These are phyloP conservation scores for Boletales sp. DNA, from an alignment of 768 basidiomycete genomes.

Conservation along the genomic window DNA sequence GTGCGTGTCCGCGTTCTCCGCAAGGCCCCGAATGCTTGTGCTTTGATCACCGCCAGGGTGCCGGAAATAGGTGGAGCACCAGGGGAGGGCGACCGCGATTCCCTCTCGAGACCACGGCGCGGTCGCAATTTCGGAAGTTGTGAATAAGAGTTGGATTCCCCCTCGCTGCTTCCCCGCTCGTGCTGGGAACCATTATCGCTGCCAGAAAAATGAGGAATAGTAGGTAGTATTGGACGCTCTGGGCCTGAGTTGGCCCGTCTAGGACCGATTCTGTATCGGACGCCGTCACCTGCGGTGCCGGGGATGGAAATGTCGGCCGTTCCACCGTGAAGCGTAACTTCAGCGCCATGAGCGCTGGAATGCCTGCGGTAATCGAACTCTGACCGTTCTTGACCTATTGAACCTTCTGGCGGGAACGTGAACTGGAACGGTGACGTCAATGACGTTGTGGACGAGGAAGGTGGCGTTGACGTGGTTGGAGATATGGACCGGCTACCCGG, in stretches of 20 bases:
- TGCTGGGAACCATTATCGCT: constrained; percentile 51
- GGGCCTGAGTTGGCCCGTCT: constrained; percentile 47
- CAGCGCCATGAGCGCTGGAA: constrained; percentile 48
- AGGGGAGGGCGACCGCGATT: constrained; percentile 47
- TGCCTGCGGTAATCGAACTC: constrained; percentile 68
- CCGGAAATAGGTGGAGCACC: constrained; percentile 56
- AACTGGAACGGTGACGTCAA: constrained; percentile 68
- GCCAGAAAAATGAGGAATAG: constrained; percentile 45
- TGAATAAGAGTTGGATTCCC: constrained; percentile 44
- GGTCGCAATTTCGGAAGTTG: constrained; percentile 42
- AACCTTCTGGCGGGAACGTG: constrained; percentile 50
- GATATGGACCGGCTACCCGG: constrained; percentile 70
- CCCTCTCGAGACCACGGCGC: constrained; percentile 47
- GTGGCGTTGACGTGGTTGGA: constrained; percentile 58
- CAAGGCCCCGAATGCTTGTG: constrained; percentile 82
- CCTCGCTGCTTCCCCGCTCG: constrained; percentile 55
- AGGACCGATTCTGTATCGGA: constrained; percentile 56
- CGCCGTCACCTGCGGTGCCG: constrained; percentile 48
- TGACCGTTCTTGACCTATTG: constrained; percentile 50
- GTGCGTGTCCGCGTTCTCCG: constrained; percentile 72
- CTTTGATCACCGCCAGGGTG: constrained; percentile 87
- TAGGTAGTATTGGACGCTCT: constrained; percentile 47
- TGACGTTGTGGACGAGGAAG: constrained; percentile 57
- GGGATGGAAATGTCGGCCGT: constrained; percentile 66
- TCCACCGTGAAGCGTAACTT: constrained; percentile 70